Percentiles rank a stretch among this genome's conserved stretches.
Conservation (phyloP, 1,284 basidiomycete species). For the Cerrena zonata region DNA sequence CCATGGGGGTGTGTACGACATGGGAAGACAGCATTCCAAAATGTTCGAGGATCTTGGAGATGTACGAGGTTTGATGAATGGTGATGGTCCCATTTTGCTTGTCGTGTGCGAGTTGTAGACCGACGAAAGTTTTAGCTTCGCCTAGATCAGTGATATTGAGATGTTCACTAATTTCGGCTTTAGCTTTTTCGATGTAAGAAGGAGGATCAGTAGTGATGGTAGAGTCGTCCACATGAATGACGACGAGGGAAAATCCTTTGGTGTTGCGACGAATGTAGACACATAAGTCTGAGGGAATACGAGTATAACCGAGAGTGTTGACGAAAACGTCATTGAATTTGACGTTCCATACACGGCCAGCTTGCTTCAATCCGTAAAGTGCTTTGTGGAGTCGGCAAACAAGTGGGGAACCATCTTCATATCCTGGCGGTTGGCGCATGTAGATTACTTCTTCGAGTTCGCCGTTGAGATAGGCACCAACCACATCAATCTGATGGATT, state of each 20-base stretch:
- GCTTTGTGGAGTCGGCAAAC: slow-evolving; percentile 9
- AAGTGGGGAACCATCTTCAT: neutral
- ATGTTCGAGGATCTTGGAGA: slow-evolving; percentile 14
- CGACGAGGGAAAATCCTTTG: slow-evolving; percentile 7
- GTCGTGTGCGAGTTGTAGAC: slow-evolving; percentile 22
- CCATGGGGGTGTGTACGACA: slow-evolving; percentile 16
- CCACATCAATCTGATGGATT: slow-evolving; percentile 30
- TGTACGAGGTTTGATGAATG: slow-evolving; percentile 24
- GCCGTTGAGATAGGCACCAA: slow-evolving; percentile 32
- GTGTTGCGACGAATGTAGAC: slow-evolving; percentile 12
- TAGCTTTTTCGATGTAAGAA: slow-evolving; percentile 8
- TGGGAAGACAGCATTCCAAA: slow-evolving; percentile 13
- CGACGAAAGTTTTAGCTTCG: slow-evolving; percentile 16
- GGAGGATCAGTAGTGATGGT: slow-evolving; percentile 7
- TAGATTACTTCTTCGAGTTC: slow-evolving; percentile 29
- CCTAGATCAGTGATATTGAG: slow-evolving; percentile 23
- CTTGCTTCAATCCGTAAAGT: slow-evolving; percentile 27
- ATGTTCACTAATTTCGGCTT: slow-evolving; percentile 10
- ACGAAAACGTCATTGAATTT: slow-evolving; percentile 11
- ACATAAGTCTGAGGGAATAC: slow-evolving; percentile 10
- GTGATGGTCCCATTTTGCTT: slow-evolving; percentile 12
- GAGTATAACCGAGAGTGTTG: slow-evolving; percentile 8
- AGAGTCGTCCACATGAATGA: slow-evolving; percentile 23
- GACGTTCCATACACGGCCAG: slow-evolving; percentile 19
- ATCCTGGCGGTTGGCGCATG: slow-evolving; percentile 3